Evolutionary conservation across 139 green algal genomes (phyloP), one percentile per base, ranked within the genome.

Genomic region (Raphidocelis subcapitata): DNA sequence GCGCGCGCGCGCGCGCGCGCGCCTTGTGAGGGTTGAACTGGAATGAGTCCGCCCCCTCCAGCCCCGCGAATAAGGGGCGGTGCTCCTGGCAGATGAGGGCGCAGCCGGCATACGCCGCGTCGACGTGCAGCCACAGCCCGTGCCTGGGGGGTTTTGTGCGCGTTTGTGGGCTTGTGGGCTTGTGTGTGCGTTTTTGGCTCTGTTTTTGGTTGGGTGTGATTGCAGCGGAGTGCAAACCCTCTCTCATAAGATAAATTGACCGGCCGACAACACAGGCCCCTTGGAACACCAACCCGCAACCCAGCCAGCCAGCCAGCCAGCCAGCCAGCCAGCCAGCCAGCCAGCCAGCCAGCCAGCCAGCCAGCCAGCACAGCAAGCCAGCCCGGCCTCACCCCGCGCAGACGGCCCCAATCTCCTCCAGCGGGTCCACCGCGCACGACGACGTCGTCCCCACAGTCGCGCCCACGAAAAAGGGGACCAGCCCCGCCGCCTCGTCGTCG

Each of bases 361-460:
- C n/a, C n/a, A n/a, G n/a, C n/a, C n/a, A n/a, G 21, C 5, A n/a
- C 12, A 60, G 10, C 52, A 60, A 36, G 3, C 8, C 32, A 3
- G 4, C 46, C 55, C 5, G 24, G 2, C 2, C 72, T 60, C 54
- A 85, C 76, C 79, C 80, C 2, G 77, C 24, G 66, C 63, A 66
- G 5, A 72, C 36, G 21, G 31, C n/a, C 0, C 23, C 72, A 24
- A 80, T 31, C 41, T 66, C 74, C 10, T 4, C 37, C 1, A 74
- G 26, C 10, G 75, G 75, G 41, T 81, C 75, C 0, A 81, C 75
- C 23, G 55, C 91, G 56, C 86, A 90, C 10, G 76, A 87, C 57
- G 74, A 87, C 8, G 91, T 97, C 18, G 88, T 96, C 32, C 92
- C 92, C 3, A 94, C 79, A 14, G 88, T 94, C n/a, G 83, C 87